Conservation (phyloP, 2,329 filamentous ascomycete species). For the Metarhizium anisopliae region DNA sequence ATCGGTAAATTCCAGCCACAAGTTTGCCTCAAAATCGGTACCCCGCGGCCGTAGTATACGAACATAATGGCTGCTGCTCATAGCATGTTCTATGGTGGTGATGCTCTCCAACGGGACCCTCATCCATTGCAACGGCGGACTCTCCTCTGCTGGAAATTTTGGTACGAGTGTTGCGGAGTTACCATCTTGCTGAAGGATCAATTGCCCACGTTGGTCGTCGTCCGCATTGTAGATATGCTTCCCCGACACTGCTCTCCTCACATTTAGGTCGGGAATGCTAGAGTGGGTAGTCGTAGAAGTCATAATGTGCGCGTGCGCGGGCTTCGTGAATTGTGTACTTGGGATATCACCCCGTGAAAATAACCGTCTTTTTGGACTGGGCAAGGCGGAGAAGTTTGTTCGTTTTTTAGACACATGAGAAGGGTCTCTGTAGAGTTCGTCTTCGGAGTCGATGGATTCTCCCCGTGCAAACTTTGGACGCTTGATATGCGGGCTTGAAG, state of each 20-base stretch:
- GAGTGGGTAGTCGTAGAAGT: not conserved
- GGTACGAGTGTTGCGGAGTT: not conserved
- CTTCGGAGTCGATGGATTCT: conserved; percentile 17
- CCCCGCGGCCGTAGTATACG: conserved; percentile 14
- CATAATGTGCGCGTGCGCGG: not conserved
- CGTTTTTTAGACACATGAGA: conserved; percentile 8
- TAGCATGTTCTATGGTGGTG: conserved; percentile 8
- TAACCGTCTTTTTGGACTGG: not conserved
- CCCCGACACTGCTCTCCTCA: conserved; percentile 18
- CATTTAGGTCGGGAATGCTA: not conserved
- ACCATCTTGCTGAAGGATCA: conserved; percentile 4
- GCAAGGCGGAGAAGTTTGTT: conserved; percentile 7
- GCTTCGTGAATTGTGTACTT: conserved; percentile 11
- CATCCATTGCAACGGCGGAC: conserved; percentile 5
- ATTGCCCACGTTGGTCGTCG: not conserved
- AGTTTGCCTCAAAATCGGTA: not conserved
- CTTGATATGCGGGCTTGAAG: conserved; percentile 10
- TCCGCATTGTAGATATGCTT: conserved; percentile 5
- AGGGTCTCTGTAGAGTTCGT: conserved; percentile 17
- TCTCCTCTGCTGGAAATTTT: not conserved
- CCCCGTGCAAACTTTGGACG: conserved; percentile 2
- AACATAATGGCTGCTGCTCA: conserved; percentile 11
- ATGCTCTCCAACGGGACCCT: conserved; percentile 3
- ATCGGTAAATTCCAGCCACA: conserved; percentile 15
- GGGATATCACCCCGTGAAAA: conserved; percentile 18